Conservation (phyloP, 1,284 basidiomycete genomes). For the Apiotrichum akiyoshidainum region DNA sequence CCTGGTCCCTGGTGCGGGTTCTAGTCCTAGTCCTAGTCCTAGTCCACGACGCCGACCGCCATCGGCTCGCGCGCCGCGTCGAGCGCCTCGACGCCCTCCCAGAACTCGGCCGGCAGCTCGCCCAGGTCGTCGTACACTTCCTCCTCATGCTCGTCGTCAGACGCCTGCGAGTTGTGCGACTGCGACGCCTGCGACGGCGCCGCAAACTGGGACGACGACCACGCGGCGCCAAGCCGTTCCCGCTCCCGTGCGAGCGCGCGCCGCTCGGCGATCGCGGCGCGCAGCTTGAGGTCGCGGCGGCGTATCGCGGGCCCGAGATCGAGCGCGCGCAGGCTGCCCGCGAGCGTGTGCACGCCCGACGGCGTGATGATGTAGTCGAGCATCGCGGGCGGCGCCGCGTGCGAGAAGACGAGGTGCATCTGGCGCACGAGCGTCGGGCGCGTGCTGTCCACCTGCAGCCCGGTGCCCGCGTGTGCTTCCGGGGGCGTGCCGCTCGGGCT, state of each 20-base stretch:
- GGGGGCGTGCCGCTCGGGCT: background rate
- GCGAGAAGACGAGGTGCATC: slow-evolving; percentile 68
- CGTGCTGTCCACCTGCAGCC: slow-evolving; percentile 21
- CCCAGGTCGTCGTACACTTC: slow-evolving; percentile 17
- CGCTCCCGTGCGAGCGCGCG: background rate
- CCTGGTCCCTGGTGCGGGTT: too few species aligned
- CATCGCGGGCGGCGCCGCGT: slow-evolving; percentile 58
- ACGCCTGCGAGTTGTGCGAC: background rate
- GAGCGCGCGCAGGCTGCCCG: slow-evolving; percentile 21
- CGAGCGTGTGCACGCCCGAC: slow-evolving; percentile 56
- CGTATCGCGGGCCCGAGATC: slow-evolving; percentile 23
- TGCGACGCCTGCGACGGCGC: too few species aligned
- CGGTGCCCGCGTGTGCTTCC: background rate
- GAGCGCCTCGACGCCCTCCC: slow-evolving; percentile 23
- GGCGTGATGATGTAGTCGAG: slow-evolving; percentile 69
- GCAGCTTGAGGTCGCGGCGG: slow-evolving; percentile 12
- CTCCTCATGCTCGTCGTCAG: slow-evolving; percentile 4
- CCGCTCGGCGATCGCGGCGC: background rate
- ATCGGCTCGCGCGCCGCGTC: slow-evolving; percentile 2
- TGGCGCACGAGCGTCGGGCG: slow-evolving; percentile 50
- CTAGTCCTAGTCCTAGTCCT: too few species aligned
- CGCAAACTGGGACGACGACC: too few species aligned
- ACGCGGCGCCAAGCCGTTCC: too few species aligned
- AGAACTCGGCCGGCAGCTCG: slow-evolving; percentile 39
- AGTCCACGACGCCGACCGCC: slow-evolving; percentile 8